Percentiles rank a stretch among this genome's conserved stretches.
phyloP scores from a whole-genome alignment of 2,329 filamentous ascomycete genomes.

The Fusarium subtropicale region DNA sequence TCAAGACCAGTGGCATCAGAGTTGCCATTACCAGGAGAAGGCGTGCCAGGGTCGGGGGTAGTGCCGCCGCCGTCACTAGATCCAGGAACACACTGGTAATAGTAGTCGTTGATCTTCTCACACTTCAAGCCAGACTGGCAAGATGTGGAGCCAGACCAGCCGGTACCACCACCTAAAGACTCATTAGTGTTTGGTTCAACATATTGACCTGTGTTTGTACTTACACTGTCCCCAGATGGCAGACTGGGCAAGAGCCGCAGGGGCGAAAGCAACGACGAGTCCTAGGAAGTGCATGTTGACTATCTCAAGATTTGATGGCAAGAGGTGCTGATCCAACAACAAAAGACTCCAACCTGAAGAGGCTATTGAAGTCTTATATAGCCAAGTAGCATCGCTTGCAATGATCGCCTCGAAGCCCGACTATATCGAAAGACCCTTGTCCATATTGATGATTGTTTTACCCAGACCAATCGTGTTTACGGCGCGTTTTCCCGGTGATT shows the following conservation, averaged over 20 bases:
- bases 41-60: conserved; percentile 1
- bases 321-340: background rate
- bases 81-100: conserved; percentile 26
- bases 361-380: conserved; percentile 10
- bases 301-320: background rate
- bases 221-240: conserved; percentile 24
- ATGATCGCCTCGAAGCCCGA: background rate
- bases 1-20: conserved; percentile 4
- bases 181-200: background rate
- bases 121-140: conserved; percentile 15
- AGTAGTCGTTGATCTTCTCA: conserved; percentile 23
- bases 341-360: background rate
- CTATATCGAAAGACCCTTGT: background rate
- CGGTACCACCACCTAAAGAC: background rate
- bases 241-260: conserved; percentile 12
- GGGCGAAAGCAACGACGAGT: conserved; percentile 15
- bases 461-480: background rate
- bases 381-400: background rate
- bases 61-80: background rate
- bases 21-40: background rate
- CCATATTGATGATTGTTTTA: background rate
- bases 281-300: conserved; percentile 14
- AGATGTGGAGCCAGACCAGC: conserved; percentile 1
- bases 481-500: conserved; percentile 9
- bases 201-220: background rate